phyloP scores from a whole-genome alignment of 306 rosid species.

The Corylus heterophylla region DNA sequence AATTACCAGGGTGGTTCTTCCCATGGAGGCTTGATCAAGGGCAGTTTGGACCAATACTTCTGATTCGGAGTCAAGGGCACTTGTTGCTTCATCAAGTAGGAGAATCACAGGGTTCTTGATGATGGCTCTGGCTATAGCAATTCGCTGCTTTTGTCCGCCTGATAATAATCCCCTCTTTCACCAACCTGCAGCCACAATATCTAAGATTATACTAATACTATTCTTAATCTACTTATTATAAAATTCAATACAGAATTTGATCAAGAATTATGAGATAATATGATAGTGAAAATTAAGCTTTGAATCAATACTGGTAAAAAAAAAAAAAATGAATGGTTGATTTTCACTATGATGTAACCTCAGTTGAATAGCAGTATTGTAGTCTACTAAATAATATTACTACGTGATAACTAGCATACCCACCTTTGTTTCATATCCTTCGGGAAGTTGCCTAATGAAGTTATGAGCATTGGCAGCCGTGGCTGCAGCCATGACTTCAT shows the following conservation, averaged over 20 bases:
- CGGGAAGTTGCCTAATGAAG: slow-evolving; percentile 88
- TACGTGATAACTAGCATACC: not conserved
- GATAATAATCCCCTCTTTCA: slow-evolving; percentile 90
- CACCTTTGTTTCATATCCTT: slow-evolving; percentile 93
- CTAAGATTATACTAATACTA: slow-evolving; percentile 7
- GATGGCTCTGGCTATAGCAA: slow-evolving; percentile 93
- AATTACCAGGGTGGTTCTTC: slow-evolving; percentile 88
- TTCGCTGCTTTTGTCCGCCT: slow-evolving; percentile 93
- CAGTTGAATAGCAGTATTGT: too few relatives aligned
- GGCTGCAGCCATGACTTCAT: slow-evolving; percentile 78
- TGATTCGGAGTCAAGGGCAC: slow-evolving; percentile 96
- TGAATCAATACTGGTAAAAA: too few relatives aligned
- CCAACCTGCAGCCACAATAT: slow-evolving; percentile 54
- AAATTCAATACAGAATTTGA: slow-evolving; percentile 3
- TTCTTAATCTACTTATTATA: not conserved
- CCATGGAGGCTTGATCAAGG: slow-evolving; percentile 94
- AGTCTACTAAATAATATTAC: not conserved
- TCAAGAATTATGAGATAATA: not conserved
- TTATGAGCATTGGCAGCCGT: slow-evolving; percentile 89
- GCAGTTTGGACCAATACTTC: slow-evolving; percentile 89
- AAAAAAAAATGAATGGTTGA: too few relatives aligned
- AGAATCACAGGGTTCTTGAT: slow-evolving; percentile 88
- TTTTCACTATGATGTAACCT: too few relatives aligned
- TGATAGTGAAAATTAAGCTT: too few relatives aligned
- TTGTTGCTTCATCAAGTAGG: slow-evolving; percentile 94